phyloP scores from a whole-genome alignment of 73 alveolate genomes.

The Symbiodinium natans region DNA sequence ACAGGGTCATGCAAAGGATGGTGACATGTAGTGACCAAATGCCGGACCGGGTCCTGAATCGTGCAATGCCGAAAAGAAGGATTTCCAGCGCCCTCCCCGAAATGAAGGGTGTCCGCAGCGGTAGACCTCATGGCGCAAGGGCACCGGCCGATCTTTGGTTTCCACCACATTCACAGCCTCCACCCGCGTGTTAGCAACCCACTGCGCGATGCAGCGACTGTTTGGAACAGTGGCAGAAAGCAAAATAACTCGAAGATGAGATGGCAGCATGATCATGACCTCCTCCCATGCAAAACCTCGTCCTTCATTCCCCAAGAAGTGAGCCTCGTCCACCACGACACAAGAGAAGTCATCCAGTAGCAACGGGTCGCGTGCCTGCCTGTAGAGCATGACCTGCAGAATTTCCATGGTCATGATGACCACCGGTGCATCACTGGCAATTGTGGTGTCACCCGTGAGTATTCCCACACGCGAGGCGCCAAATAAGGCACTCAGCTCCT shows the following conservation, averaged over 20 bases:
- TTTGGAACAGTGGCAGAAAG: constrained; percentile 99
- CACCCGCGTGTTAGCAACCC: constrained; percentile 95
- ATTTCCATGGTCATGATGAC: constrained; percentile 99
- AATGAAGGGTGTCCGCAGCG: constrained; percentile 95
- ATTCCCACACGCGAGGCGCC: constrained; percentile 98
- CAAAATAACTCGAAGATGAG: constrained; percentile 96
- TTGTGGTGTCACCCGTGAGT: constrained; percentile 97
- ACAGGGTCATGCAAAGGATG: background rate
- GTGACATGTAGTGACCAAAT: no score
- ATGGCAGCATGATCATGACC: constrained; percentile 98
- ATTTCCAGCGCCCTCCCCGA: background rate
- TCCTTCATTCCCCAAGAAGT: constrained; percentile 98
- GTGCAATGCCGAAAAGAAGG: background rate
- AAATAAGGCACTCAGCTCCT: constrained; percentile 95
- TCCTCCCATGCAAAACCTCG: constrained; percentile 99
- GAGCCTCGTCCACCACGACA: constrained; percentile 98
- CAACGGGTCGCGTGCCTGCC: constrained; percentile 36
- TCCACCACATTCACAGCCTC: constrained; percentile 97
- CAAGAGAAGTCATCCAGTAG: constrained; percentile 96
- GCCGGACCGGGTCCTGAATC: background rate
- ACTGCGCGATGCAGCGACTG: constrained; percentile 98
- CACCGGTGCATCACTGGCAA: constrained; percentile 98
- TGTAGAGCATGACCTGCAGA: constrained; percentile 94
- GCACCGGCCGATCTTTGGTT: constrained; percentile 98
- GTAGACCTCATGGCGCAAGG: constrained; percentile 97